Conservation (phyloP, 164 flowering plant genomes). For the Tinospora cordifolia region DNA sequence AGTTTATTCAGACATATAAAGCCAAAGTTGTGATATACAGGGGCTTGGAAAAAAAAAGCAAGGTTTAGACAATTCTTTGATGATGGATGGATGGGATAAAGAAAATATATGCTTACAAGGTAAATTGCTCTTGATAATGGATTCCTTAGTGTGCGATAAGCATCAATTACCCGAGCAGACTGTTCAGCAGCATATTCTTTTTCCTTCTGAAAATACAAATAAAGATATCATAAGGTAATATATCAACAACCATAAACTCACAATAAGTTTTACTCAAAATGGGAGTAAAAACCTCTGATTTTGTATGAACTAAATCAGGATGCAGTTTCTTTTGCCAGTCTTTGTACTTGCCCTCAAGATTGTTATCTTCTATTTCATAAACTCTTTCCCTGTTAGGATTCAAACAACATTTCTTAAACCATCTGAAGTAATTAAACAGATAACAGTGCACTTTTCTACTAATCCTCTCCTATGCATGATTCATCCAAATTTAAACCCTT, state of each 20-base stretch:
- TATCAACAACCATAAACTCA: neutral
- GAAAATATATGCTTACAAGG: slow-evolving; percentile 40
- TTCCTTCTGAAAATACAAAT: slow-evolving; percentile 44
- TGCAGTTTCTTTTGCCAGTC: slow-evolving; percentile 95
- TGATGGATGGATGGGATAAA: neutral
- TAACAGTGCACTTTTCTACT: neutral
- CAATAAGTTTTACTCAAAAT: neutral
- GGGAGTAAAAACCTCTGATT: slow-evolving; percentile 55
- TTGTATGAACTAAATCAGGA: slow-evolving; percentile 92
- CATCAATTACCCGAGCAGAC: slow-evolving; percentile 85
- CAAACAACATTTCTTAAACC: slow-evolving; percentile 1
- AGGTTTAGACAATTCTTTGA: neutral
- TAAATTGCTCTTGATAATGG: slow-evolving; percentile 75
- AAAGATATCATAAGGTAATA: neutral
- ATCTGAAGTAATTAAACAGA: neutral
- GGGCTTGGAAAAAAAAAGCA: neutral
- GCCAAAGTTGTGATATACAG: no score
- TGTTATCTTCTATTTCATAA: slow-evolving; percentile 42
- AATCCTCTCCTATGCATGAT: no score
- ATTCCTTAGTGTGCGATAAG: slow-evolving; percentile 64
- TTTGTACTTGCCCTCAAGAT: slow-evolving; percentile 75
- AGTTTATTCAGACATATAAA: neutral
- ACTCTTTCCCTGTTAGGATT: slow-evolving; percentile 46
- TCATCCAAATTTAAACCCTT: no score
- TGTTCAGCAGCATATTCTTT: slow-evolving; percentile 88